phyloP scores from a whole-genome alignment of 495 filamentous ascomycete species.

The Hamigera avellanea region DNA sequence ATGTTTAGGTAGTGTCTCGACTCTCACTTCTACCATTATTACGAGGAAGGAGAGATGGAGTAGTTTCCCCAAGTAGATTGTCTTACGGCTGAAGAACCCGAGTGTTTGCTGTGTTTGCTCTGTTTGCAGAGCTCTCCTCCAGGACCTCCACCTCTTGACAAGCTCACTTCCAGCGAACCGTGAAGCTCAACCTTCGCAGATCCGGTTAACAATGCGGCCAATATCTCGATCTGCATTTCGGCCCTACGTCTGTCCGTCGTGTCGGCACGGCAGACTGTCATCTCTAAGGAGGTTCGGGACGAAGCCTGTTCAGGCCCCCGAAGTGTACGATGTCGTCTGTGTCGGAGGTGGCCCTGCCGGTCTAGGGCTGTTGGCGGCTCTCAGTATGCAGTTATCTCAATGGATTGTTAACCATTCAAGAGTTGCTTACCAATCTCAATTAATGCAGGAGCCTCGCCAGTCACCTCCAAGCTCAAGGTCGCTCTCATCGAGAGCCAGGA shows the following conservation, averaged over 20 bases:
- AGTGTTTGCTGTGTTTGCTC: too few relatives aligned
- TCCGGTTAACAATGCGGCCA: conserved; percentile 23
- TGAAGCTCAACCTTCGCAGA: background rate
- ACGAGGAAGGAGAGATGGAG: too few relatives aligned
- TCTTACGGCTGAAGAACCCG: too few relatives aligned
- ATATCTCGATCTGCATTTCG: conserved; percentile 22
- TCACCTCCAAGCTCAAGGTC: conserved; percentile 65
- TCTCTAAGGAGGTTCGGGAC: conserved; percentile 21
- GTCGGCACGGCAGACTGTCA: conserved; percentile 18
- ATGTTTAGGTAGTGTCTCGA: too few relatives aligned
- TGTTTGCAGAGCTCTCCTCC: conserved; percentile 9
- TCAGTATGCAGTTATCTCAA: conserved; percentile 47
- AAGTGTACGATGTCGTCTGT: conserved; percentile 87
- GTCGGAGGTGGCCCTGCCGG: conserved; percentile 96
- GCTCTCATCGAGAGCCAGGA: conserved; percentile 88
- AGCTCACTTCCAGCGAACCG: too few relatives aligned
- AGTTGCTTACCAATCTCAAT: background rate
- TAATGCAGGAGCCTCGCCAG: conserved; percentile 48
- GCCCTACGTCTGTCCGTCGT: conserved; percentile 32
- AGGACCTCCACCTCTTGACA: background rate
- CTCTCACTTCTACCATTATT: too few relatives aligned
- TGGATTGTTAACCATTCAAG: background rate
- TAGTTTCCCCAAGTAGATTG: too few relatives aligned
- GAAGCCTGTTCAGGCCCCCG: conserved; percentile 14
- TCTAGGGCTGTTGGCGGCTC: conserved; percentile 72